Base-by-base conservation (phyloP, 805 yeast species). In the Tetrapisispora namnaoensis region DNA sequence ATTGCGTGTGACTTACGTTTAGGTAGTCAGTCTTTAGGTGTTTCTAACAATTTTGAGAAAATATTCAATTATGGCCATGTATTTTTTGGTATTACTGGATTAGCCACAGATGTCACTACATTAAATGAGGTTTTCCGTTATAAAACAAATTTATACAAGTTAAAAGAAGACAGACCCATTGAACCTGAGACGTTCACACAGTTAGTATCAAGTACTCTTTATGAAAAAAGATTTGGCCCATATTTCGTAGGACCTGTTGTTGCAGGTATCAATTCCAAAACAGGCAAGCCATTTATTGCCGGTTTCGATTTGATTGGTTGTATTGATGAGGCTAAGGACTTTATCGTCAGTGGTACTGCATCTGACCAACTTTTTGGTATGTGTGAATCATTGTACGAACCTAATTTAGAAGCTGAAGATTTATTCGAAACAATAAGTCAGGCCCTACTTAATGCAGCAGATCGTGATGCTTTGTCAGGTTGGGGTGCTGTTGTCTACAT, bases 401-500 rank as follows among this genome's bases (percentile, higher is more conserved):
- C 98, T 39, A 73, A 86, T 61, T 74, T 95, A 58, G 97, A 80
- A 66, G 89, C 98, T 6, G 98, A 93, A 57, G 96, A 93, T 67
- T 73, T 93, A 57, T 93, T 93, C 63, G 98, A 93, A 69, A 91
- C 98, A 38, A 85, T 89, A 56, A 82, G 95, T 57, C 99, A 93
- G 70, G 91, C 97, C 1, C 72, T 93, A 51, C 73, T 93, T 72
- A 88, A 86, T 65, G 98, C 96, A 18, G 95, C 86, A 36, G 99
- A 93, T 69, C 85, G 99, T 75, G 99, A 93, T 69, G 95, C 97
- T 6, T 75, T 93, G 50, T 83, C 95, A 30, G 99, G 99, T 56
- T 93, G 97, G 96, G 99, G 99, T 61, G 96, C 95, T 9, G 85
- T 87, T 17, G 98, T 93, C 22, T 91, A 91, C 69, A 73, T 93